Evolutionary conservation across 1,139 yeast genomes (phyloP).

Genomic region (Nakaseomyces sp.): DNA sequence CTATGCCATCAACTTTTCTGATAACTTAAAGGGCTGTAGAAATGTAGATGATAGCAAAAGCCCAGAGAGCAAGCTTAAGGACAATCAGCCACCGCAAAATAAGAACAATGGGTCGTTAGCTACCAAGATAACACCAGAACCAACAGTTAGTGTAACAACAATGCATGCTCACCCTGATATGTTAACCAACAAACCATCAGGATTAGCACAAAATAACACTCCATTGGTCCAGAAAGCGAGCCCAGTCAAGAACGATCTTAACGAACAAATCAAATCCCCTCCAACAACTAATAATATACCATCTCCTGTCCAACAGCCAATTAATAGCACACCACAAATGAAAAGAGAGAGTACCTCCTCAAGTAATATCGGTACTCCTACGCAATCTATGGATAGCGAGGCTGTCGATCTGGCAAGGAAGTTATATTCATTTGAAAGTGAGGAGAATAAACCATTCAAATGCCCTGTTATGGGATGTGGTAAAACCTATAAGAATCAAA

Average conservation of each 20-base stretch:
- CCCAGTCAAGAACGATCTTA: background rate
- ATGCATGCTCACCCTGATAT: background rate
- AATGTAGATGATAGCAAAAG: background rate
- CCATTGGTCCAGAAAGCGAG: background rate
- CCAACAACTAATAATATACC: background rate
- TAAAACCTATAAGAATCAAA: constrained; percentile 93
- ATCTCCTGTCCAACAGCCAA: background rate
- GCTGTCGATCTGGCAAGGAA: constrained; percentile 78
- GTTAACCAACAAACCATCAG: background rate
- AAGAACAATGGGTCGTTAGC: background rate
- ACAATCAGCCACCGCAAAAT: background rate
- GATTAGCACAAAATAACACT: background rate
- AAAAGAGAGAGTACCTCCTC: background rate
- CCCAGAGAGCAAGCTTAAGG: background rate
- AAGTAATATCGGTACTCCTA: background rate
- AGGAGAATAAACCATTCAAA: constrained; percentile 88
- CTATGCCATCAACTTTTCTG: background rate
- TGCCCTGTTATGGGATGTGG: constrained; percentile 99
- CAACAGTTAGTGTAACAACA: background rate
- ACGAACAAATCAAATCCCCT: background rate
- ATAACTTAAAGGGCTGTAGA: background rate
- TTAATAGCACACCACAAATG: background rate
- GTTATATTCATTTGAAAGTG: constrained; percentile 81
- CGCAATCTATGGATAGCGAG: background rate
- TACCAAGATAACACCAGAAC: background rate